A percentile compares a stretch with the other conserved stretches of the same genome.
Conservation (phyloP, 345 rosid species). For the Bretschneidera sinensis region DNA sequence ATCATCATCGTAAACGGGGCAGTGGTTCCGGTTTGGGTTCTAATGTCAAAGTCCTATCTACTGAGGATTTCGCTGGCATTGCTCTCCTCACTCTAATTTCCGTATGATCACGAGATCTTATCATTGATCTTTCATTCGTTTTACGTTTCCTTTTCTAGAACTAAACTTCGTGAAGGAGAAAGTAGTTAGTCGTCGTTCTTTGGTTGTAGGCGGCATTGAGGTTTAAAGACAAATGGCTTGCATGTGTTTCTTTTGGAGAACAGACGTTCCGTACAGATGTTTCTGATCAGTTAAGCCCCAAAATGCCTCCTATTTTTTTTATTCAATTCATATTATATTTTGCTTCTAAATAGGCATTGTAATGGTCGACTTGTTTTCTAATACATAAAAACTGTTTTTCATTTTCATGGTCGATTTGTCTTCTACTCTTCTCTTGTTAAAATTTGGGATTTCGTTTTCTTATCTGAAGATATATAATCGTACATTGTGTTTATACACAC, state of each 20-base stretch:
- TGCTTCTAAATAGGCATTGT: too few relatives aligned
- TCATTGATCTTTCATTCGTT: background rate
- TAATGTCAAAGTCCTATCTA: slow-evolving; percentile 27
- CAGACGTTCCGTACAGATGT: slow-evolving; percentile 71
- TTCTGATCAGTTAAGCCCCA: slow-evolving; percentile 58
- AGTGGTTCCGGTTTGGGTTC: slow-evolving; percentile 20
- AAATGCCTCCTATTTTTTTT: background rate
- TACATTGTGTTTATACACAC: too few relatives aligned
- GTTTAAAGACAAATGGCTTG: slow-evolving; percentile 82
- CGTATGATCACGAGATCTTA: slow-evolving; percentile 31
- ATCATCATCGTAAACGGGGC: slow-evolving; percentile 11
- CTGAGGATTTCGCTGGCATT: slow-evolving; percentile 79
- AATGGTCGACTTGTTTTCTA: too few relatives aligned
- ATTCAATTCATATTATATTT: too few relatives aligned
- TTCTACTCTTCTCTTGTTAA: too few relatives aligned
- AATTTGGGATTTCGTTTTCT: too few relatives aligned
- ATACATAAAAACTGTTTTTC: too few relatives aligned
- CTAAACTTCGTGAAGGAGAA: background rate
- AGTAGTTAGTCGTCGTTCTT: background rate
- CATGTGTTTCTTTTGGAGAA: slow-evolving; percentile 86
- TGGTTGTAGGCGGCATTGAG: slow-evolving; percentile 66
- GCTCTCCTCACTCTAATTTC: slow-evolving; percentile 70
- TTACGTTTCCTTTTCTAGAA: background rate
- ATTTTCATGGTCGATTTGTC: too few relatives aligned
- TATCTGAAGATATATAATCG: too few relatives aligned